Evolutionary conservation across 139 green algal genomes (phyloP).

Genomic region (Tetratostichococcus sp.): DNA sequence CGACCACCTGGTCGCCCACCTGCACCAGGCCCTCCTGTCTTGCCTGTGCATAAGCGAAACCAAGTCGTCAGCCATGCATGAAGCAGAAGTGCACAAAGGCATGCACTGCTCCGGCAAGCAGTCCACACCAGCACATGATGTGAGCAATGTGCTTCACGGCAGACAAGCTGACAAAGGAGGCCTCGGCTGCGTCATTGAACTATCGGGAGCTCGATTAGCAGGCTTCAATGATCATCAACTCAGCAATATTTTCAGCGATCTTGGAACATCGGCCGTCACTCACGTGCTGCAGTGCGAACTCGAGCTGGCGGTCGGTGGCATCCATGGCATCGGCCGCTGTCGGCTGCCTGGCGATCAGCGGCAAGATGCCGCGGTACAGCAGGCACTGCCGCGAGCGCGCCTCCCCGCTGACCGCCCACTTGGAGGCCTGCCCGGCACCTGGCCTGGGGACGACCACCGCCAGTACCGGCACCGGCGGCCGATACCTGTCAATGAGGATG

Average conservation of each 20-base stretch:
- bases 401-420: constrained; percentile 29
- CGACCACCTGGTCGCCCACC: constrained; percentile 24
- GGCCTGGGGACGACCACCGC: constrained; percentile 34
- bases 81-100: neutral
- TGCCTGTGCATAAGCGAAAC: constrained; percentile 22
- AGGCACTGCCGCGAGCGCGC: constrained; percentile 46
- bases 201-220: too few species aligned
- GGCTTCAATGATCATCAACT: too few species aligned
- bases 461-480: constrained; percentile 51
- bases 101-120: too few species aligned
- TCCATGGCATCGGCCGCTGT: constrained; percentile 16
- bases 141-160: too few species aligned
- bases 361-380: constrained; percentile 23
- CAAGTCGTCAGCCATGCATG: neutral
- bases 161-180: too few species aligned
- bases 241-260: too few species aligned
- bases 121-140: too few species aligned
- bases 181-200: too few species aligned
- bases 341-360: constrained; percentile 17
- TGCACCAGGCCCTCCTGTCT: constrained; percentile 24
- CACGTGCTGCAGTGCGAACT: constrained; percentile 6
- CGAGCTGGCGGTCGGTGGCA: constrained; percentile 21
- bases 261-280: too few species aligned
- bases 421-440: constrained; percentile 22
- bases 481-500: constrained; percentile 31